Evolutionary conservation across 768 basidiomycete genomes (phyloP).

Genomic region (Trametes coccinea): DNA sequence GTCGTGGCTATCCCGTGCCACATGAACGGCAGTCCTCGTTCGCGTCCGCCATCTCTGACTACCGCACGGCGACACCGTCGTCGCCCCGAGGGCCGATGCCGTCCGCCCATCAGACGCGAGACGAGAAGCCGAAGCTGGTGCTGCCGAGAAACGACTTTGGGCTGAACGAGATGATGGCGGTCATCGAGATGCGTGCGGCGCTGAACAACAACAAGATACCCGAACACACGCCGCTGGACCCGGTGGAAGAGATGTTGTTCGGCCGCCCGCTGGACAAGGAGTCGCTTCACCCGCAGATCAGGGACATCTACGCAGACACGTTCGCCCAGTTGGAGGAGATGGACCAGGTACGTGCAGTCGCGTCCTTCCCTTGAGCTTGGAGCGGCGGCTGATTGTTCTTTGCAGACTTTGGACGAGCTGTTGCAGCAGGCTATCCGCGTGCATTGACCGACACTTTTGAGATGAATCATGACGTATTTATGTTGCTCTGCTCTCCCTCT

Average conservation of each 20-base stretch:
- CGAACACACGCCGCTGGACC: constrained; percentile 43
- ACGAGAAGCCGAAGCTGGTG: constrained; percentile 37
- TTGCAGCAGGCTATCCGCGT: constrained; percentile 27
- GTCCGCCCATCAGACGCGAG: neutral
- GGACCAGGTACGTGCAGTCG: constrained; percentile 58
- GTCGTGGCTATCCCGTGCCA: neutral
- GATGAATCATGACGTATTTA: constrained; percentile 10
- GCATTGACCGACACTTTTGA: constrained; percentile 1
- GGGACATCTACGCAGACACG: constrained; percentile 68
- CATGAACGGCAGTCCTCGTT: constrained; percentile 66
- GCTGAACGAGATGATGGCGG: constrained; percentile 79
- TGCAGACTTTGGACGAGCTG: constrained; percentile 33
- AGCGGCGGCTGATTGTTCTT: neutral
- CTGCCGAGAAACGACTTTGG: constrained; percentile 86
- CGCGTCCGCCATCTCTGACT: constrained; percentile 73
- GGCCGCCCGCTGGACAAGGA: constrained; percentile 62
- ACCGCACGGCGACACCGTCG: constrained; percentile 32
- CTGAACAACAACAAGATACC: constrained; percentile 33
- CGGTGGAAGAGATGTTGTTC: constrained; percentile 75
- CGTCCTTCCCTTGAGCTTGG: neutral
- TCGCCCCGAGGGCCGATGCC: constrained; percentile 20
- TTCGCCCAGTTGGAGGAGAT: constrained; percentile 78
- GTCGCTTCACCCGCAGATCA: constrained; percentile 66
- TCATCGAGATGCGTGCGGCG: constrained; percentile 69
- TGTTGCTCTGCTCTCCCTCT: neutral